phyloP scores from a whole-genome alignment of 257 asterid genomes.

The Apocynum venetum region DNA sequence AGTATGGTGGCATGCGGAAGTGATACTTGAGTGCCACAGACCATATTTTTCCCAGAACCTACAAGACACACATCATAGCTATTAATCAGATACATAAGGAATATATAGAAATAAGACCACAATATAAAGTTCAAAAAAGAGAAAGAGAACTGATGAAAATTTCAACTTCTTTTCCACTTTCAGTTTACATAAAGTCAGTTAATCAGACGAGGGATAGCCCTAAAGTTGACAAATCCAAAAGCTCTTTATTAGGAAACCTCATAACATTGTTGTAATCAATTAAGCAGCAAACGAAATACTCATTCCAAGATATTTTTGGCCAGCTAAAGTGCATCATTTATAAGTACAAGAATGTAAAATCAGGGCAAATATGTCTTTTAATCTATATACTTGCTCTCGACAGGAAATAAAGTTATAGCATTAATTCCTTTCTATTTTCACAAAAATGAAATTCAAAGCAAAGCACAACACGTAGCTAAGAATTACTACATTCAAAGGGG shows the following conservation, averaged over 20 bases:
- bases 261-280: background rate
- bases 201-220: background rate
- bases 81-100: conserved; percentile 19
- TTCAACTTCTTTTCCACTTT: background rate
- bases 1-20: conserved; percentile 96
- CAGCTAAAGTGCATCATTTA: background rate
- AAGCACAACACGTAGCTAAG: background rate
- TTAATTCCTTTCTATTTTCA: background rate
- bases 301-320: background rate
- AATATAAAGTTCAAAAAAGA: conserved; percentile 1
- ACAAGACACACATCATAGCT: conserved; percentile 24
- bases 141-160: background rate
- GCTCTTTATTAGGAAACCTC: background rate
- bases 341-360: background rate
- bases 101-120: conserved; percentile 8
- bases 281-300: background rate
- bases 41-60: conserved; percentile 93
- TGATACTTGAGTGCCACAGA: conserved; percentile 91
- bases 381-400: background rate
- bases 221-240: background rate
- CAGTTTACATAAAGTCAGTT: background rate
- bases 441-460: background rate
- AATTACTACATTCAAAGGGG: background rate
- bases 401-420: background rate
- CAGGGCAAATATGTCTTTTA: background rate